Evolutionary conservation across 768 basidiomycete genomes (phyloP).

Genomic region (Porphyrellus cyaneotinctus): DNA sequence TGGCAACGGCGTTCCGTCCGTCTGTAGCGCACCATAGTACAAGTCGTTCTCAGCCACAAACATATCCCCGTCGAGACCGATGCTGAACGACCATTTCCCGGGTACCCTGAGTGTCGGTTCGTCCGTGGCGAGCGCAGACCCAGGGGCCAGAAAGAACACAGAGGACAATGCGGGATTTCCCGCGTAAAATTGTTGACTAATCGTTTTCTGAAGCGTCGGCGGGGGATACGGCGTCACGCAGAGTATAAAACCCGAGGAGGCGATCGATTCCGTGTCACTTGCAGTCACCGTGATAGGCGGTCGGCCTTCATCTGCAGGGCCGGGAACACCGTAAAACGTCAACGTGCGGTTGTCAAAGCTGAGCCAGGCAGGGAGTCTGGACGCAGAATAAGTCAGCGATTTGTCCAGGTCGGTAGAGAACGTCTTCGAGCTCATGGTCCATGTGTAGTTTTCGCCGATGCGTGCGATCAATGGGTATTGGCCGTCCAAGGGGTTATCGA

Average conservation of each 20-base stretch:
- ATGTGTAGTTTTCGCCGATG: conserved; percentile 57
- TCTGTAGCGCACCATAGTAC: conserved; percentile 60
- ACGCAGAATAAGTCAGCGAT: conserved; percentile 49
- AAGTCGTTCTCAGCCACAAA: conserved; percentile 46
- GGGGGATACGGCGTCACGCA: conserved; percentile 52
- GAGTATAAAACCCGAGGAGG: conserved; percentile 51
- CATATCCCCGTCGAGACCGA: conserved; percentile 72
- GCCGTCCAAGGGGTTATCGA: conserved; percentile 57
- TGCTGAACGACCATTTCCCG: conserved; percentile 82
- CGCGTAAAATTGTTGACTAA: conserved; percentile 56
- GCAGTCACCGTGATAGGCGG: conserved; percentile 62
- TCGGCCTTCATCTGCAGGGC: conserved; percentile 57
- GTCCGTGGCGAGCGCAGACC: conserved; percentile 50
- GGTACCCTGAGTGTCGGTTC: conserved; percentile 69
- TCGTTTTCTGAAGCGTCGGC: conserved; percentile 51
- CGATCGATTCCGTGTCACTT: conserved; percentile 46
- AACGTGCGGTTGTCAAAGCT: conserved; percentile 56
- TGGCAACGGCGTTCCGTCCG: conserved; percentile 69
- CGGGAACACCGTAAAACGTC: conserved; percentile 70
- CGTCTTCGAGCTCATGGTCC: conserved; percentile 63
- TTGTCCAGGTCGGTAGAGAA: conserved; percentile 50
- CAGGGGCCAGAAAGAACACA: conserved; percentile 59
- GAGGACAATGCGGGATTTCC: conserved; percentile 69
- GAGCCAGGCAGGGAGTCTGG: conserved; percentile 71
- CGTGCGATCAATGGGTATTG: conserved; percentile 83